These are phyloP conservation scores for Ceratobasidium sp. DNA, from an alignment of 1,284 basidiomycete genomes.

Conservation along the genomic window DNA sequence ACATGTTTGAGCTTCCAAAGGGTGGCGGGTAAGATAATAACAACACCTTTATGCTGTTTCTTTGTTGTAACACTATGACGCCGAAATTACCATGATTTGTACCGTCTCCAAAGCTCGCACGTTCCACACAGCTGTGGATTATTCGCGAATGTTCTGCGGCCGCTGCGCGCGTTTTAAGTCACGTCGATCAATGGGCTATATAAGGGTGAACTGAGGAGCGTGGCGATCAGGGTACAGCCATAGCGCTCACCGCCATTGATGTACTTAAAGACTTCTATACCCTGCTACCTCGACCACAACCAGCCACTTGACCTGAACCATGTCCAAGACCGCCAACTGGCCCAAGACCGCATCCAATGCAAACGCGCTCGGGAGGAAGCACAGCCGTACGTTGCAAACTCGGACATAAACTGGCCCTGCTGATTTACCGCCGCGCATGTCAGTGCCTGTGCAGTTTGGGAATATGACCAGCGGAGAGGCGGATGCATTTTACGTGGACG, in stretches of 20 bases:
- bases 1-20: not conserved
- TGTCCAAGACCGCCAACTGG: not conserved
- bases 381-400: constrained; percentile 33
- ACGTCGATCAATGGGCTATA: constrained; percentile 15
- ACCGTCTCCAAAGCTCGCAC: not conserved
- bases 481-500: constrained; percentile 12
- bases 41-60: not conserved
- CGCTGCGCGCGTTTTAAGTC: not conserved
- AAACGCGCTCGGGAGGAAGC: constrained; percentile 8
- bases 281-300: not conserved
- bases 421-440: not conserved
- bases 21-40: not conserved
- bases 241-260: constrained; percentile 23
- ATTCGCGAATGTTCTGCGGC: constrained; percentile 18
- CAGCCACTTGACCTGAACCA: not conserved
- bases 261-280: not conserved
- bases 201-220: not conserved
- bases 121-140: not conserved
- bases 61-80: constrained; percentile 4
- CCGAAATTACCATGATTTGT: constrained; percentile 6
- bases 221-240: constrained; percentile 16
- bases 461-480: not conserved
- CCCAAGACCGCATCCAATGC: constrained; percentile 8
- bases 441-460: not conserved
- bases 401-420: not conserved